These are phyloP conservation scores for Trapa bicornis DNA, from an alignment of 345 rosid genomes.

Conservation along the genomic window DNA sequence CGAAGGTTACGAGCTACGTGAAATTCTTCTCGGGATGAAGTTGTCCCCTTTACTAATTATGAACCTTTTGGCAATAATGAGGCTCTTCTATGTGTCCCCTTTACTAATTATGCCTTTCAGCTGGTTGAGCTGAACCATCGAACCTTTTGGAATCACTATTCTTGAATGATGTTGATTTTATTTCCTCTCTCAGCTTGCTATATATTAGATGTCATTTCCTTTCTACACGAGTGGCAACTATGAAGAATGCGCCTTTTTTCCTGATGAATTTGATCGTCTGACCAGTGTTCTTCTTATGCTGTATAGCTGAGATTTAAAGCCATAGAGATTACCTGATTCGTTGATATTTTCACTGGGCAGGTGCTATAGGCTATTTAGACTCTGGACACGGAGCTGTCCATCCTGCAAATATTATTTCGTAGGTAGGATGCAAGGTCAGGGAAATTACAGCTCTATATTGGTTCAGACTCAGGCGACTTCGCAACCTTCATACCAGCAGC, in stretches of 20 bases:
- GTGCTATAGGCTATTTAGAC: not conserved
- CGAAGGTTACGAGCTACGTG: not conserved
- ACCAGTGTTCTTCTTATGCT: not conserved
- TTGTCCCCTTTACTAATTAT: not conserved
- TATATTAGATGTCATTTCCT: not conserved
- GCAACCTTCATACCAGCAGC: constrained; percentile 24
- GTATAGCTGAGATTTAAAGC: not conserved
- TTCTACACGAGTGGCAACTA: not conserved
- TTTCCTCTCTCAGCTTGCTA: not conserved
- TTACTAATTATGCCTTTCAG: not conserved
- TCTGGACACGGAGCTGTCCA: not conserved
- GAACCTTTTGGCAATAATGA: too few species aligned
- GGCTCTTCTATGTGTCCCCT: not conserved
- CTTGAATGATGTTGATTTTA: not conserved
- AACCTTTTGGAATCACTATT: not conserved
- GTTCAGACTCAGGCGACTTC: constrained; percentile 24
- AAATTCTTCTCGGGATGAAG: not conserved
- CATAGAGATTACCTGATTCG: not conserved
- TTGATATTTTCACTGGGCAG: not conserved
- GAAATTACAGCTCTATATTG: constrained; percentile 13
- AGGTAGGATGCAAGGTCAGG: constrained; percentile 4
- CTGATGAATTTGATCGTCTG: not conserved
- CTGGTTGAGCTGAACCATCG: not conserved
- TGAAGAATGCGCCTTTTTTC: not conserved
- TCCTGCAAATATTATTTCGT: not conserved